phyloP scores from a whole-genome alignment of 352 stramenopile genomes.

The Globisporangium alternatum region DNA sequence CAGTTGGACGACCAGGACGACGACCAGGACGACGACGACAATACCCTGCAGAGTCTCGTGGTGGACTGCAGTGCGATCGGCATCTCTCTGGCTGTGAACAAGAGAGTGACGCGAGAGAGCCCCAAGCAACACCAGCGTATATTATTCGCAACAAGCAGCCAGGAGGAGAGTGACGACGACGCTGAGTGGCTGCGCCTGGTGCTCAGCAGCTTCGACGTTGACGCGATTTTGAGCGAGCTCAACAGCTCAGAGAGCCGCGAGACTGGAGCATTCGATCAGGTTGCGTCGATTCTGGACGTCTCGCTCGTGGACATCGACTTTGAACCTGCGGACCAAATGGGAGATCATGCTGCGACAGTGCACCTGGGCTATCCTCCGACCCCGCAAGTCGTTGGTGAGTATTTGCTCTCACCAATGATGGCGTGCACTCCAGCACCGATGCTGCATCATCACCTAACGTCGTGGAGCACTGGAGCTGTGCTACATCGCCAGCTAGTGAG shows the following conservation, averaged over 20 bases:
- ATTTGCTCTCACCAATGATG: not conserved
- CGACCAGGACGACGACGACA: not conserved
- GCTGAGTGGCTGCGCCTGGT: conserved; percentile 3
- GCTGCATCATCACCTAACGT: not conserved
- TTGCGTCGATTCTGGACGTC: conserved; percentile 4
- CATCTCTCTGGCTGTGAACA: conserved; percentile 2
- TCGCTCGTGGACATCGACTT: conserved; percentile 8
- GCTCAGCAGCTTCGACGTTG: conserved; percentile 7
- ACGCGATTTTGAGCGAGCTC: conserved; percentile 5
- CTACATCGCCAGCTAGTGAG: not conserved
- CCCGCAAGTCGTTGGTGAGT: not conserved
- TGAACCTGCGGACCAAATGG: not conserved
- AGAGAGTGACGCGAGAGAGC: not conserved
- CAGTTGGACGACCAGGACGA: conserved; percentile 24
- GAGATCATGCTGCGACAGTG: too few relatives aligned
- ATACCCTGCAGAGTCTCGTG: not conserved
- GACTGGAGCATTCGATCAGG: not conserved
- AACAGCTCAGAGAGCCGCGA: conserved; percentile 4
- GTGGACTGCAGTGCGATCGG: not conserved
- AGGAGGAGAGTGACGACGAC: not conserved
- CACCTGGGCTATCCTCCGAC: not conserved
- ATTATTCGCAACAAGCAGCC: too few relatives aligned
- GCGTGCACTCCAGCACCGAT: not conserved
- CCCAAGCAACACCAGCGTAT: not conserved
- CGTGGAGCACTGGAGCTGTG: not conserved